Evolutionary conservation across 768 basidiomycete species (phyloP), one percentile per base, ranked within the genome.

Genomic region (Boletus pseudopeckii): DNA sequence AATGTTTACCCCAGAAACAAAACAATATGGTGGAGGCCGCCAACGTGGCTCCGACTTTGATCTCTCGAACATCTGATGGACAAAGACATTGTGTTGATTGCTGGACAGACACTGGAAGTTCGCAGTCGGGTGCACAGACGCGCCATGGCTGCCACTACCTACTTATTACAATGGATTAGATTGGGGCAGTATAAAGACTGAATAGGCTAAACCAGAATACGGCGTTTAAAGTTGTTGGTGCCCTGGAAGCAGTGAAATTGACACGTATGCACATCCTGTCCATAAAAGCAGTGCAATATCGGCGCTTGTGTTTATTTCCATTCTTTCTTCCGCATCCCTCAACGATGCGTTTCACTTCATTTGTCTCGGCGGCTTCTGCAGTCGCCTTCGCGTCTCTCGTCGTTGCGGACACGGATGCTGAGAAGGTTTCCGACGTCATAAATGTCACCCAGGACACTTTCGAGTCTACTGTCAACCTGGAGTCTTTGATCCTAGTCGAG

Each of bases 401-500:
- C 60, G 64, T 76, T 53, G 85, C 81, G 51, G 82, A 75, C 15
- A 10, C 57, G 0, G 70, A 68, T 17, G 30, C 66, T 13, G 75
- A 82, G 37, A 64, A 59, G 15, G 33, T 39, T 26, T 89, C 89
- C 3, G 96, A 98, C 71, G 95, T 99, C 58, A 57, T 93, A 45
- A 86, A 77, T 69, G 75, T 98, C 56, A 90, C 83, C 28, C 71
- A 83, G 40, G 71, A 76, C 57, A 83, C 77, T 64, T 95, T 97
- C 69, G 80, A 87, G 59, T 72, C 79, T 30, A 69, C 79, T 53
- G 83, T 95, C 54, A 74, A 77, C 56, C 70, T 76, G 4, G 90
- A 92, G 66, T 68, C 85, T 18, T 74, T 96, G 58, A 83, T 92
- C 57, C 80, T 98, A 30, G 90, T 98, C 56, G 96, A 98, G 78